Evolutionary conservation across 805 yeast species (phyloP), one percentile per base, ranked within the genome.

Genomic region (Saccharomycopsis schoenii): DNA sequence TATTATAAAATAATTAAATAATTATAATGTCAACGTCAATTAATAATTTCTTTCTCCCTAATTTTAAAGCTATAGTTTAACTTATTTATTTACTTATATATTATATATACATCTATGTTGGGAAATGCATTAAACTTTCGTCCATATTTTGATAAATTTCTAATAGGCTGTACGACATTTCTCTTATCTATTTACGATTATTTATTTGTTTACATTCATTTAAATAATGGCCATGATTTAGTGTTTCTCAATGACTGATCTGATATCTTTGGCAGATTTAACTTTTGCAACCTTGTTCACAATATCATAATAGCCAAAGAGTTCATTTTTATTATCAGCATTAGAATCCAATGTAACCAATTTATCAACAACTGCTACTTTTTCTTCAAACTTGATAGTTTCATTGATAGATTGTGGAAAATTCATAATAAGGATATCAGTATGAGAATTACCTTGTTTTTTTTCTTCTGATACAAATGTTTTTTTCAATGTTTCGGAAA

Each of bases 351-450:
- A 42, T 11, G 19, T 36, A 9, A 64, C 36, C 21, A 64, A 41
- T 39, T 56, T 51, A 11, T 59, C 39, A 36, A 60, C 63, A 12
- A 60, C 59, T 5, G 56, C 55, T 19, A 64, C 51, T 36, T 62
- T 62, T 24, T 62, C 61, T 36, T 64, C 66, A 51, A 64, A 64
- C 50, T 64, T 64, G 24, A 64, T 61, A 10, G 63, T 21, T 37
- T 64, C 65, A 4, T 50, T 37, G n/a, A 64, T 62, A 3, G 57
- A 25, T 15, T 43, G 50, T 11, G 66, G 66, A 37, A 64, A 64
- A 12, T 61, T 58, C 15, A 56, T 42, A 8, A 64, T 42, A 25
- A 60, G 29, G 34, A 47, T 39, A 12, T 54, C 55, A 19, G 10
- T 14, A 25, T 25, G 41, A 19, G 36, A 57, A 12, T 6, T 19